Evolutionary conservation across 2,329 filamentous ascomycete genomes (phyloP), one percentile per base, ranked within the genome.

Genomic region (Aspergillus ochraceoroseus): DNA sequence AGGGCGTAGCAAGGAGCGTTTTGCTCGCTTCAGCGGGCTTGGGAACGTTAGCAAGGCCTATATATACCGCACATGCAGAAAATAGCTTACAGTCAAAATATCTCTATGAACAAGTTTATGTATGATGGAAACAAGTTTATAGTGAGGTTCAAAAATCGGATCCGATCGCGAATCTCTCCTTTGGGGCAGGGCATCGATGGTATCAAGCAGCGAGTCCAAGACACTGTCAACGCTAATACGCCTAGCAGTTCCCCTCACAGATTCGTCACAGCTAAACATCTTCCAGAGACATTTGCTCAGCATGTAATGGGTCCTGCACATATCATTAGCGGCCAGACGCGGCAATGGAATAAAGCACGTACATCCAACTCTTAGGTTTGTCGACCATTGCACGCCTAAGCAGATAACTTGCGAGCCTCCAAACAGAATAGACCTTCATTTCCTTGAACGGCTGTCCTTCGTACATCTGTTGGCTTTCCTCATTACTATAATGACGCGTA

Each of bases 101-200:
- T 64, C 64, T 17, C 63, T 59, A 19, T 70, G 71, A 11, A 94
- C 84, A 15, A 95, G 74, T 62, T 95, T 95, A 67, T 94, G 81
- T 5, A 88, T 68, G 14, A 92, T 71, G 2, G 85, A 84, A 23
- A 92, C 76, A 13, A 95, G 82, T 66, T 94, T 95, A 71, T 94
- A 95, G 59, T 95, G 88, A 3, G 89, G 89, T 60, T 95, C 89
- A 11, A 95, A 74, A 15, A 94, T 82, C 0, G 86, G 87, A 46
- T 95, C 87, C 25, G 67, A 63, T 13, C 76, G 72, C 11, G 70
- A 73, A 52, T 83, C 76, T 52, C 72, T 73, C 44, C 76, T 76
- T 46, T 76, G 72, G 1, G 82, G 81, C 15, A 83, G 63, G 6
- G 71, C 70, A 39, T 80, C 72, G 41, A 85, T 77, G 2, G 82